Evolutionary conservation across 2,329 filamentous ascomycete species (phyloP).

Genomic region (Fusarium ambrosium): DNA sequence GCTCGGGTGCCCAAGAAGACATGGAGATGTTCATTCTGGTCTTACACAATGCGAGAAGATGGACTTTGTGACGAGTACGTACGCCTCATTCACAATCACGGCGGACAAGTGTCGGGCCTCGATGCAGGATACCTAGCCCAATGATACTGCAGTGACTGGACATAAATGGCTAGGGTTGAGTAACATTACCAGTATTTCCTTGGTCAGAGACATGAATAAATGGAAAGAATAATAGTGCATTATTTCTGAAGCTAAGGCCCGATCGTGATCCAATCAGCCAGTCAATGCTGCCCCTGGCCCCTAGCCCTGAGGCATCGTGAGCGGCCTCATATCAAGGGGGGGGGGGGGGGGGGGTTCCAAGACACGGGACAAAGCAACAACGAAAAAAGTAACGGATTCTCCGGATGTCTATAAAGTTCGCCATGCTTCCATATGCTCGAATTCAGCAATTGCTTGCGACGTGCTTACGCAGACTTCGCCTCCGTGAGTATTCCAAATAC

Average conservation of each 20-base stretch:
- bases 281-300: background rate
- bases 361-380: background rate
- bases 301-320: background rate
- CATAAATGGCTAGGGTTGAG: background rate
- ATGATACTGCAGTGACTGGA: background rate
- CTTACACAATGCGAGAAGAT: background rate
- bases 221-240: background rate
- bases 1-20: background rate
- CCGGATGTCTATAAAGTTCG: background rate
- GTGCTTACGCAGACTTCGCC: background rate
- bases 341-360: background rate
- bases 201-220: background rate
- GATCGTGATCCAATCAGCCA: background rate
- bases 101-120: background rate
- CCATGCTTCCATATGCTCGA: background rate
- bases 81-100: background rate
- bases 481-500: background rate
- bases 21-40: background rate
- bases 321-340: background rate
- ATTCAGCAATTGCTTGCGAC: background rate
- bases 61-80: background rate
- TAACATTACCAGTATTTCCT: background rate
- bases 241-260: background rate
- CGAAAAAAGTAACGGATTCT: background rate
- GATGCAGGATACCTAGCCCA: background rate